Percentiles rank a stretch among this genome's conserved stretches.
Evolutionary conservation across 2,329 filamentous ascomycete genomes (phyloP).

Genomic region (Nigrograna mackinnonii): DNA sequence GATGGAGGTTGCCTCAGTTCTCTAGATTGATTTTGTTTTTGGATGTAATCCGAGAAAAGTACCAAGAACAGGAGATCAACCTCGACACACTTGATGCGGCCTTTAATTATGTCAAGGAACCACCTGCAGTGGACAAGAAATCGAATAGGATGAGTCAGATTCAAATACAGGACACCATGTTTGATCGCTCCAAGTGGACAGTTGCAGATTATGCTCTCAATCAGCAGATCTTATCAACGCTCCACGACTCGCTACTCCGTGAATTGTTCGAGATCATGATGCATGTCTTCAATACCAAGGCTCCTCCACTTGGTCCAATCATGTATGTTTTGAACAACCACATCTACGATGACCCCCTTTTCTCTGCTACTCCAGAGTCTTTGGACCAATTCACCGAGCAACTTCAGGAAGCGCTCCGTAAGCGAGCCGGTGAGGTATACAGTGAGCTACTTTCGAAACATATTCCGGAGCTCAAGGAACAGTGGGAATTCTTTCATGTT

Average conservation of each 20-base stretch:
- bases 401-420: slow-evolving; percentile 71
- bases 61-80: slow-evolving; percentile 78
- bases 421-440: slow-evolving; percentile 80
- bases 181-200: slow-evolving; percentile 56
- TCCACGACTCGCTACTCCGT: slow-evolving; percentile 82
- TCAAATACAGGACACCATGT: slow-evolving; percentile 43
- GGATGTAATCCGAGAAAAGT: slow-evolving; percentile 84
- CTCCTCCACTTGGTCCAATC: slow-evolving; percentile 76
- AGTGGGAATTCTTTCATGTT: slow-evolving; percentile 91
- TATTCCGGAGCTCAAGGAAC: slow-evolving; percentile 76
- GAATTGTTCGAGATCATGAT: slow-evolving; percentile 89
- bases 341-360: slow-evolving; percentile 76
- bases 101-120: slow-evolving; percentile 80
- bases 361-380: slow-evolving; percentile 71
- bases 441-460: slow-evolving; percentile 76
- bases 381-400: slow-evolving; percentile 72
- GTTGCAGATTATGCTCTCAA: slow-evolving; percentile 60
- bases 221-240: slow-evolving; percentile 70
- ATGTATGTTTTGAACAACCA: slow-evolving; percentile 83
- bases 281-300: slow-evolving; percentile 86
- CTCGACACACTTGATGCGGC: slow-evolving; percentile 81
- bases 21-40: slow-evolving; percentile 80
- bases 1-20: slow-evolving; percentile 87
- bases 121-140: slow-evolving; percentile 66
- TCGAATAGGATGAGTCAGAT: slow-evolving; percentile 55